Conservation (phyloP, 176 grass and related monocot genomes). For the Juncus inflexus region DNA sequence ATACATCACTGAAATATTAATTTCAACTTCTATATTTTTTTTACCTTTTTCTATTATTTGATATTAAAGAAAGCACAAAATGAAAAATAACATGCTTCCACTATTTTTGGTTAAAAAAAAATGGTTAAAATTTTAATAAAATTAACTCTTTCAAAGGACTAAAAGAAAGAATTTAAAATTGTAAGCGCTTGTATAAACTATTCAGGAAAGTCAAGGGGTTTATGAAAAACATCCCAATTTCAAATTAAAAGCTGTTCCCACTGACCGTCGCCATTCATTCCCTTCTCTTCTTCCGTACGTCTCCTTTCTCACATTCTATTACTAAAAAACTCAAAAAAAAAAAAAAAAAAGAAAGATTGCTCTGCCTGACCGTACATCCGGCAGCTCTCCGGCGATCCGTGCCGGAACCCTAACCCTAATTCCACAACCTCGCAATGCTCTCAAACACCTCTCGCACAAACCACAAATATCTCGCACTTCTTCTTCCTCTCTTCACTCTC, state of each 20-base stretch:
- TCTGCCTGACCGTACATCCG: not conserved
- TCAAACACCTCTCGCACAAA: conserved; percentile 4
- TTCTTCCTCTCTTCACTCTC: conserved; percentile 48
- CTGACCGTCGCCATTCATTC: not conserved
- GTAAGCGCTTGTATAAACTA: too few relatives aligned
- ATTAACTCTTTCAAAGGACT: too few relatives aligned
- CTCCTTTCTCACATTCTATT: not conserved
- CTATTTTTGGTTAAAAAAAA: too few relatives aligned
- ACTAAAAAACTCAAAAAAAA: not conserved
- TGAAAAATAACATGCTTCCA: too few relatives aligned
- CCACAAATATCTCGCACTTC: conserved; percentile 26
- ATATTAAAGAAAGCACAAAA: too few relatives aligned
- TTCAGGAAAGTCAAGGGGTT: too few relatives aligned
- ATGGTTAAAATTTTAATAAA: too few relatives aligned
- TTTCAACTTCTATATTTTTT: too few relatives aligned
- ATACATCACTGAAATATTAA: too few relatives aligned
- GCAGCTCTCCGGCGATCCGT: conserved; percentile 31
- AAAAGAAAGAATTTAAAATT: too few relatives aligned
- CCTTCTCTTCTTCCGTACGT: not conserved
- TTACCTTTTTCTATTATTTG: too few relatives aligned
- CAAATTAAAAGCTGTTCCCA: not conserved
- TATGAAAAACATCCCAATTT: not conserved
- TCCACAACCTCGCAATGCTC: conserved; percentile 55
- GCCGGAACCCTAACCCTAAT: conserved; percentile 28
- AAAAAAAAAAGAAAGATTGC: not conserved